A percentile compares a stretch with the other conserved stretches of the same genome.
Evolutionary conservation across 805 yeast genomes (phyloP).

Genomic region (Teunomyces atbi): DNA sequence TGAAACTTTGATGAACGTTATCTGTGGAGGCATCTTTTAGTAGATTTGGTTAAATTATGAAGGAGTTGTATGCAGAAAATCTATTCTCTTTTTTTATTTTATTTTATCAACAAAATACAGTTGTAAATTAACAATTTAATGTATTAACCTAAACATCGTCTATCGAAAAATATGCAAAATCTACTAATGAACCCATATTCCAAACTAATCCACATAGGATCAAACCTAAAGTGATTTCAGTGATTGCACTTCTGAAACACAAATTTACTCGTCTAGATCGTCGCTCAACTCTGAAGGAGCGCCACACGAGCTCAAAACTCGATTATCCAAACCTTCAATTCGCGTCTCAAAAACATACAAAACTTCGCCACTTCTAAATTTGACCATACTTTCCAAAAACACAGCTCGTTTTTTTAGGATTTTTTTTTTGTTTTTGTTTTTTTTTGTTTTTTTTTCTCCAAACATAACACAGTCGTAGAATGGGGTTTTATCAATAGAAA

Average conservation of each 20-base stretch:
- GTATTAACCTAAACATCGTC: neutral
- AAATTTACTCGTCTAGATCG: conserved; percentile 1
- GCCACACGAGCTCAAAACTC: conserved; percentile 4
- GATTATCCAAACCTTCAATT: conserved; percentile 3
- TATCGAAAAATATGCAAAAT: neutral
- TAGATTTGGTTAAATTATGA: neutral
- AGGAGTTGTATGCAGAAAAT: neutral
- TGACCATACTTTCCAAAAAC: conserved; percentile 5
- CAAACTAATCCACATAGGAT: neutral
- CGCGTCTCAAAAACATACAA: neutral
- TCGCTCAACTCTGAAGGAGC: conserved; percentile 10
- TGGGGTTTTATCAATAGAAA: neutral
- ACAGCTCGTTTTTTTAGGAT: conserved; percentile 15
- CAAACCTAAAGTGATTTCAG: neutral
- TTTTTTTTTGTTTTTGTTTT: conserved; percentile 7
- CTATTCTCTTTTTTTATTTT: neutral
- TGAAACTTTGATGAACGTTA: conserved; percentile 10
- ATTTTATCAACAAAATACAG: neutral
- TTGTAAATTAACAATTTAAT: neutral
- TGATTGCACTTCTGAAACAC: neutral
- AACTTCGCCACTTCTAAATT: neutral
- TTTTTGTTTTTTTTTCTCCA: neutral
- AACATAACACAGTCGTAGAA: neutral
- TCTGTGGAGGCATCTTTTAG: conserved; percentile 15
- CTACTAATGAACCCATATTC: neutral